Evolutionary conservation across 139 green algal species (phyloP).

Genomic region (Closterium sp.): DNA sequence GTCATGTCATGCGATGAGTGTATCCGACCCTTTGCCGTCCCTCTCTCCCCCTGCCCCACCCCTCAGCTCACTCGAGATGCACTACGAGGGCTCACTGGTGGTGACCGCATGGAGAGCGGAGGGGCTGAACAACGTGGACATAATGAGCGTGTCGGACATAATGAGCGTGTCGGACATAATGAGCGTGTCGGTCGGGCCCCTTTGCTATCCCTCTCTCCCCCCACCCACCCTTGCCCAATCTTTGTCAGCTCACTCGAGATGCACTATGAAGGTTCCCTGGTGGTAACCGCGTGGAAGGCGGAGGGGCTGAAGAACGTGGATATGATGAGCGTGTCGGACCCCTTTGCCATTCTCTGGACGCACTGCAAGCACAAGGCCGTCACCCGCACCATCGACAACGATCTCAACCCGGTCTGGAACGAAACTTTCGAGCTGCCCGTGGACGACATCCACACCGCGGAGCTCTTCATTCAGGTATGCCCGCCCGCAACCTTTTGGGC

Average conservation of each 20-base stretch:
- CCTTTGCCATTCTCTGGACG: constrained; percentile 34
- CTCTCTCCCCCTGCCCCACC: no score
- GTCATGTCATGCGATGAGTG: neutral
- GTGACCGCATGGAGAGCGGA: constrained; percentile 12
- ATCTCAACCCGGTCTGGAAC: constrained; percentile 42
- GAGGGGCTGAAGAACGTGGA: constrained; percentile 20
- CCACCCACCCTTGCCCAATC: no score
- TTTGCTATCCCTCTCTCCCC: no score
- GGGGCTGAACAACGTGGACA: constrained; percentile 13
- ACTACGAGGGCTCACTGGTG: constrained; percentile 4
- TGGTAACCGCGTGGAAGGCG: constrained; percentile 14
- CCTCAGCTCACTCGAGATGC: constrained; percentile 32
- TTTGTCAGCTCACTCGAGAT: constrained; percentile 35
- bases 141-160: constrained; percentile 26
- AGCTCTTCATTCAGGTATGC: constrained; percentile 33
- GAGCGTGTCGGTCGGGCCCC: neutral
- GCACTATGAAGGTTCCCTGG: constrained; percentile 11
- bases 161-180: constrained; percentile 24
- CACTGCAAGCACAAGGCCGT: neutral
- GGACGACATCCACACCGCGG: constrained; percentile 13
- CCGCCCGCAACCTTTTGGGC: constrained; percentile 72
- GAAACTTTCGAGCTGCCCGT: constrained; percentile 47
- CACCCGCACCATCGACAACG: constrained; percentile 22
- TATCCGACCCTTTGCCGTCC: no score
- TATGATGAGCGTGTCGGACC: constrained; percentile 44